Evolutionary conservation across 805 yeast genomes (phyloP), one percentile per base, ranked within the genome.

Genomic region (Ogataea nonfermentans): DNA sequence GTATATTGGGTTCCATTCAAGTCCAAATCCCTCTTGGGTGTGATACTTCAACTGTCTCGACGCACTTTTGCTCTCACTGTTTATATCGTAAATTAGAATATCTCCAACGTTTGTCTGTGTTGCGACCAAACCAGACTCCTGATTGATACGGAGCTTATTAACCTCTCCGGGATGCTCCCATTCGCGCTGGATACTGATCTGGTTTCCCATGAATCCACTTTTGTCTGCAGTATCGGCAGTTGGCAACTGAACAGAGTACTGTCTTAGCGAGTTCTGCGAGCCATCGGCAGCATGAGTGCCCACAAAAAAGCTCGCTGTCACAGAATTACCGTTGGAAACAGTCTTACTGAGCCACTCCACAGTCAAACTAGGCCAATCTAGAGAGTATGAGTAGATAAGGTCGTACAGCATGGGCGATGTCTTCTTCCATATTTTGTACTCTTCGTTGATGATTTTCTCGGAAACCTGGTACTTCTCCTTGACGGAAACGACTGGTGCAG

Each of bases 371-470:
- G 95, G 95, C 76, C 80, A 80, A 37, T 78, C 73, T 17, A 80
- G 65, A 7, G 83, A 78, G 33, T 74, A 74, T 3, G 93, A 82
- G 46, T 84, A 80, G 32, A 87, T 67, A 46, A 82, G 74, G 50
- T 81, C 85, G 61, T 87, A 87, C 44, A 87, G 66, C 48, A 84
- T 67, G 3, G 95, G 95, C 10, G 84, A 81, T 2, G 91, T 76
- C 54, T 86, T 85, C 59, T 86, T 87, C 96, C 96, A 87, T 42
- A 81, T 75, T 51, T 78, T 78, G 68, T 74, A 84, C 63, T 84
- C 93, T 61, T 84, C 95, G 52, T 84, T 84, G 45, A 73, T 69
- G 8, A 81, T 61, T 55, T 83, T 84, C 52, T 80, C 85, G 34
- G 70, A 68, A 35, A 70, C 65, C 50, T 77, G 80, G 52, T 75